A percentile compares a stretch with the other conserved stretches of the same genome.
phyloP scores from a whole-genome alignment of 345 rosid species.

The Geranium rotundifolium region DNA sequence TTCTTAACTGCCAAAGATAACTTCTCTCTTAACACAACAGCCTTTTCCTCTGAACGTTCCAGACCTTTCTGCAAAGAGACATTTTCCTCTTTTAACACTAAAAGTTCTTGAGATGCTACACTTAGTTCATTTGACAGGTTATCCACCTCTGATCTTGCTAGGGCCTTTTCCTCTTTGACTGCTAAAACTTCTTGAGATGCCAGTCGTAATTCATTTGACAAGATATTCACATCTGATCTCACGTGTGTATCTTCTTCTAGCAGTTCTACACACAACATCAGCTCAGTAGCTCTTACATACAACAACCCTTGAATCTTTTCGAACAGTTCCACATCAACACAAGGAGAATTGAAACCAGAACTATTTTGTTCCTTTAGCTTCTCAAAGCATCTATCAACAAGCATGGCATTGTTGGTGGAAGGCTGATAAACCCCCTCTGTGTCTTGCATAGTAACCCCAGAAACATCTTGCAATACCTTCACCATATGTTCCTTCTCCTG shows the following conservation, averaged over 20 bases:
- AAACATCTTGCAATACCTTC: constrained; percentile 40
- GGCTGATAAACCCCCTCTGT: constrained; percentile 16
- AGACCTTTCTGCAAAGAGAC: constrained; percentile 49
- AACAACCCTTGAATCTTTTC: constrained; percentile 57
- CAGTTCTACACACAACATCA: constrained; percentile 45
- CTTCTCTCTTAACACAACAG: constrained; percentile 62
- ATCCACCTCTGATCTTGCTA: constrained; percentile 30
- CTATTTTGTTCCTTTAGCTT: constrained; percentile 39
- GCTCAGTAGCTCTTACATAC: constrained; percentile 51
- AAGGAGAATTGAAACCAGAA: constrained; percentile 22
- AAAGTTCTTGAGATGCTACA: constrained; percentile 35
- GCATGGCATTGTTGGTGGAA: constrained; percentile 26
- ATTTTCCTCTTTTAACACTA: constrained; percentile 46
- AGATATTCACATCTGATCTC: no score
- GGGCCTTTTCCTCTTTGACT: no score
- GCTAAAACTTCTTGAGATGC: no score
- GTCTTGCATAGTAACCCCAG: constrained; percentile 34
- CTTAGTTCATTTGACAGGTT: constrained; percentile 37
- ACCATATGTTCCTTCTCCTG: constrained; percentile 50
- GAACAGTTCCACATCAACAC: constrained; percentile 25
- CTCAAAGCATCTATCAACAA: constrained; percentile 45
- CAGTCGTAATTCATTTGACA: no score
- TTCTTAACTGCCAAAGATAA: constrained; percentile 88
- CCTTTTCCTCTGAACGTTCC: constrained; percentile 72
- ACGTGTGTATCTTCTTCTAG: constrained; percentile 43